Evolutionary conservation across 108 stramenopile species (phyloP).

Genomic region (Skeletonema menzelii): DNA sequence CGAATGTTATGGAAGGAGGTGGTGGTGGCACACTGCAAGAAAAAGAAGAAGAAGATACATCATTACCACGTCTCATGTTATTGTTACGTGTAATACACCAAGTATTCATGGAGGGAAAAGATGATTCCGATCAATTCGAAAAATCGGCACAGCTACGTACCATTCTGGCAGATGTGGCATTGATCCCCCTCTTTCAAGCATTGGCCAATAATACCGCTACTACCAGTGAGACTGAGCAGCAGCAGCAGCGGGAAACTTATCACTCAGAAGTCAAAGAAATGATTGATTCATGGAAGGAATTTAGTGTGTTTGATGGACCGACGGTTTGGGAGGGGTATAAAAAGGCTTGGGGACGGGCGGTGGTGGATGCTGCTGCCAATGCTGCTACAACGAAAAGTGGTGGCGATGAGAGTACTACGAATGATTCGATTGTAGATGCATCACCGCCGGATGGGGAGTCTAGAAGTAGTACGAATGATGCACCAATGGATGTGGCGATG

Average conservation of each 20-base stretch:
- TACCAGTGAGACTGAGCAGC: background rate
- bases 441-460: background rate
- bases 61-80: constrained; percentile 42
- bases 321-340: constrained; percentile 38
- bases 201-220: constrained; percentile 16
- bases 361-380: background rate
- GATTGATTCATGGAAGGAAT: constrained; percentile 57
- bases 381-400: background rate
- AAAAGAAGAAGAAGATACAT: background rate
- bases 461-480: background rate
- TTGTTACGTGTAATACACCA: constrained; percentile 50
- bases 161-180: constrained; percentile 52
- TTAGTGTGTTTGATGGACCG: constrained; percentile 75
- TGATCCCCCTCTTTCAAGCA: constrained; percentile 36
- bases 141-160: constrained; percentile 46
- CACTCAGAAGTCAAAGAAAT: constrained; percentile 8
- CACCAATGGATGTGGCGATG: constrained; percentile 2
- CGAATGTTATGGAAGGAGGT: too few relatives aligned
- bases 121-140: constrained; percentile 43
- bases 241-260: background rate
- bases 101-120: constrained; percentile 26
- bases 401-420: background rate
- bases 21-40: too few relatives aligned
- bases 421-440: background rate
- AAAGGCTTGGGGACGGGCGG: constrained; percentile 23